Conservation (phyloP, 345 rosid species). For the Aegle marmelos region DNA sequence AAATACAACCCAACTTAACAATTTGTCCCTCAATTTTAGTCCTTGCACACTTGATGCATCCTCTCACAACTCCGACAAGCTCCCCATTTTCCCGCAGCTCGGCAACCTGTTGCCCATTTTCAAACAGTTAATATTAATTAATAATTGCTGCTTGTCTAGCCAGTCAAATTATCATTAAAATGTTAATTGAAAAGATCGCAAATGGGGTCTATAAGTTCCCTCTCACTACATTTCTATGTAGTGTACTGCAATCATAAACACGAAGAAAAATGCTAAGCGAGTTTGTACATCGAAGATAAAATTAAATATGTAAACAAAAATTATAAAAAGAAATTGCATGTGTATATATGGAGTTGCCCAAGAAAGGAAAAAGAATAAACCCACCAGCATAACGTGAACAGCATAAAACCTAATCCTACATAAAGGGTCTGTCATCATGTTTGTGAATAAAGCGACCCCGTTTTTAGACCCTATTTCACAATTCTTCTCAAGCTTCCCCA, state of each 20-base stretch:
- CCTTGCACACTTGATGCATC: slow-evolving; percentile 58
- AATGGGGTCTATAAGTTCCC: slow-evolving; percentile 20
- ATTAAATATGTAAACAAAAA: not conserved
- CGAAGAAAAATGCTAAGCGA: slow-evolving; percentile 8
- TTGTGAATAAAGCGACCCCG: slow-evolving; percentile 42
- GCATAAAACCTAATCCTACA: slow-evolving; percentile 52
- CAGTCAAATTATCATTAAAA: not conserved
- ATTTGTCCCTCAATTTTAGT: slow-evolving; percentile 26
- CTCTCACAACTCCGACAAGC: slow-evolving; percentile 57
- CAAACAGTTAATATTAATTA: not conserved
- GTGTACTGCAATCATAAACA: not conserved
- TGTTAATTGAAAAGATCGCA: not conserved
- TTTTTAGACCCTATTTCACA: slow-evolving; percentile 40
- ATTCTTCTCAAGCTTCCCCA: slow-evolving; percentile 53
- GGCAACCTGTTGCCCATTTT: slow-evolving; percentile 49
- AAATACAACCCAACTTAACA: slow-evolving; percentile 52
- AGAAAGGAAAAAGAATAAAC: slow-evolving; percentile 12
- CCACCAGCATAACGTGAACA: slow-evolving; percentile 55
- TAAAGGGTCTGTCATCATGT: slow-evolving; percentile 41
- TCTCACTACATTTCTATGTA: not conserved
- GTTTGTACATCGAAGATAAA: slow-evolving; percentile 9
- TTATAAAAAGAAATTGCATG: not conserved
- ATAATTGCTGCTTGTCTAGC: slow-evolving; percentile 8
- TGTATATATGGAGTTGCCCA: not conserved
- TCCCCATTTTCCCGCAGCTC: slow-evolving; percentile 49